phyloP scores from a whole-genome alignment of 495 filamentous ascomycete genomes.

The Rostrohypoxylon terebratum region DNA sequence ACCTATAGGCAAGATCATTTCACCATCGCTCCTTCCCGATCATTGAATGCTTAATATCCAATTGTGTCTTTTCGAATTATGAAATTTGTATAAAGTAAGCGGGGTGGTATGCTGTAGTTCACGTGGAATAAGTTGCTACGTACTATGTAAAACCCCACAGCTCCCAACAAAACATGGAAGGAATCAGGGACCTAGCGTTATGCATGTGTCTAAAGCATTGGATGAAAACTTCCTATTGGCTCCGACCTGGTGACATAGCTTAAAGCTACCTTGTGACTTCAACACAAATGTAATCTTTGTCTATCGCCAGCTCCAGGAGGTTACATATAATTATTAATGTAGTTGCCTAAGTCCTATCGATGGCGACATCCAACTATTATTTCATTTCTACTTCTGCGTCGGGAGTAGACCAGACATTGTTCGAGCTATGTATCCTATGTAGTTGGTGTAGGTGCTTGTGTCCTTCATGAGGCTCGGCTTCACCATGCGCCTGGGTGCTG shows the following conservation, averaged over 20 bases:
- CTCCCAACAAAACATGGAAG: slow-evolving; percentile 7
- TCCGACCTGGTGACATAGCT: slow-evolving; percentile 21
- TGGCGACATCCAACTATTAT: slow-evolving; percentile 1
- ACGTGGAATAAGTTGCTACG: slow-evolving; percentile 7
- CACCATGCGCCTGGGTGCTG: slow-evolving; percentile 36
- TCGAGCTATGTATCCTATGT: slow-evolving; percentile 26
- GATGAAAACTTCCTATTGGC: slow-evolving; percentile 28
- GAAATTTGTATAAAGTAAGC: slow-evolving; percentile 1
- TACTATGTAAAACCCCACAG: slow-evolving; percentile 1
- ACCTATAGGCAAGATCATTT: no score
- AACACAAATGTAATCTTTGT: slow-evolving; percentile 4
- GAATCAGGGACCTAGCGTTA: slow-evolving; percentile 29
- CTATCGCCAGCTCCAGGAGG: slow-evolving; percentile 6
- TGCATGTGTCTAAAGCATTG: slow-evolving; percentile 41
- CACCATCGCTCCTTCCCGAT: neutral
- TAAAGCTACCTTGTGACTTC: slow-evolving; percentile 11
- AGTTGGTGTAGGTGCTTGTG: neutral
- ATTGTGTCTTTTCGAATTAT: neutral
- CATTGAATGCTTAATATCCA: neutral
- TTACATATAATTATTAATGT: neutral
- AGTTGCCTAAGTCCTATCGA: slow-evolving; percentile 5
- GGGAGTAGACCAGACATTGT: neutral
- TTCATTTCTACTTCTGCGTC: slow-evolving; percentile 11
- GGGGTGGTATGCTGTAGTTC: neutral
- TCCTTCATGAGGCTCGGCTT: slow-evolving; percentile 31